These are phyloP conservation scores for Collybia sordida DNA, from an alignment of 768 basidiomycete genomes.

Conservation along the genomic window DNA sequence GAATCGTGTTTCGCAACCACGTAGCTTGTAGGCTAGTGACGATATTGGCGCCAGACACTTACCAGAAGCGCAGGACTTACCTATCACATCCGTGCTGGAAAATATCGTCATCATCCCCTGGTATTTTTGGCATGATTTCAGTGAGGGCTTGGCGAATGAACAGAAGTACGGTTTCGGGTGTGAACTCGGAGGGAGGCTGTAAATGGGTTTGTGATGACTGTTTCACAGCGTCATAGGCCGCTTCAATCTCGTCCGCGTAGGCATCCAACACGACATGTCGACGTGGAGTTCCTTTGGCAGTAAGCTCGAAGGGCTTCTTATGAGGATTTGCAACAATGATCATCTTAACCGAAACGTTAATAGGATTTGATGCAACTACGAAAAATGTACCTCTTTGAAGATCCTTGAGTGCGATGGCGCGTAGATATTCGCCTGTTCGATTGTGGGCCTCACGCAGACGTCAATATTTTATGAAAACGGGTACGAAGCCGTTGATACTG, in stretches of 20 bases:
- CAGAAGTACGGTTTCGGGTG: conserved; percentile 11
- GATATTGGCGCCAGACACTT: background rate
- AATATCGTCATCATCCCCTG: conserved; percentile 30
- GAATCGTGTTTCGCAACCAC: conserved; percentile 27
- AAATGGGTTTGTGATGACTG: conserved; percentile 11
- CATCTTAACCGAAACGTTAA: too few species aligned
- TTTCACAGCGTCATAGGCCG: conserved; percentile 13
- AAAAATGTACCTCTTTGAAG: conserved; percentile 49
- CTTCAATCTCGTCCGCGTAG: conserved; percentile 23
- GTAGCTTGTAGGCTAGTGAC: conserved; percentile 18
- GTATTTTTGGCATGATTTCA: conserved; percentile 22
- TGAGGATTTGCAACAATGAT: conserved; percentile 31
- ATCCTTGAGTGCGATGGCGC: conserved; percentile 45
- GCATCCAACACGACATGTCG: conserved; percentile 14
- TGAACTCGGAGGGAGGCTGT: background rate
- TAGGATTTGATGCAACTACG: too few species aligned
- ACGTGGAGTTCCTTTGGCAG: conserved; percentile 23
- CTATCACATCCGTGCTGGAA: conserved; percentile 39
- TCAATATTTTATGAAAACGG: too few species aligned
- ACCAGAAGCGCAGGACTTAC: conserved; percentile 11
- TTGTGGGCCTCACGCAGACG: conserved; percentile 25
- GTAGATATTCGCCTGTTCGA: conserved; percentile 45
- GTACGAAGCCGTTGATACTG: background rate
- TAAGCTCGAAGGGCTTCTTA: conserved; percentile 28
- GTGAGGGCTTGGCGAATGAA: conserved; percentile 31